phyloP scores from a whole-genome alignment of 306 rosid species.

The Begonia fuchsioides region DNA sequence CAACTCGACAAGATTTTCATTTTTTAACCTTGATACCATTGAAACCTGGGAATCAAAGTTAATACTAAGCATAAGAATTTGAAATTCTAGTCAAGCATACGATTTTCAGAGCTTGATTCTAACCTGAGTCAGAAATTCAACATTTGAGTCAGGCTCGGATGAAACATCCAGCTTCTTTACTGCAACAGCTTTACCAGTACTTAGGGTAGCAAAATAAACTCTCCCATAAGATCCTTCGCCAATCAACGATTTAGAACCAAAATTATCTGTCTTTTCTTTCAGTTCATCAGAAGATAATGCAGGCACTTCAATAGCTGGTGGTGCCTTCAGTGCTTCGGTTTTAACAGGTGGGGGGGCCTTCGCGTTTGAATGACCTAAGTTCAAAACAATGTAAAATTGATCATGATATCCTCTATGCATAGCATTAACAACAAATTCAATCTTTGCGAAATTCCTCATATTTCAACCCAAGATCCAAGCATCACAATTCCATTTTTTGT shows the following conservation, averaged over 20 bases:
- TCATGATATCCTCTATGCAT: too few relatives aligned
- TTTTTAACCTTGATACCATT: slow-evolving; percentile 82
- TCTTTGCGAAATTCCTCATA: too few relatives aligned
- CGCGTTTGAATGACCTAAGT: slow-evolving; percentile 48
- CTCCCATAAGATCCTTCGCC: slow-evolving; percentile 99
- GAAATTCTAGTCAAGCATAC: too few relatives aligned
- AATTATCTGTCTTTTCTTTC: slow-evolving; percentile 90
- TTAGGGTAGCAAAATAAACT: slow-evolving; percentile 76
- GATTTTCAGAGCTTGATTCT: too few relatives aligned
- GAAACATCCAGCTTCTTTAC: slow-evolving; percentile 96
- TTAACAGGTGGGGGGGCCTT: slow-evolving; percentile 46
- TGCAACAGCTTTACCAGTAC: slow-evolving; percentile 65
- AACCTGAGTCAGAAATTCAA: slow-evolving; percentile 89
- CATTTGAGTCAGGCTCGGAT: slow-evolving; percentile 76
- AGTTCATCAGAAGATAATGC: slow-evolving; percentile 79
- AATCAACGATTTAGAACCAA: slow-evolving; percentile 89
- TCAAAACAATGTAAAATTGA: too few relatives aligned
- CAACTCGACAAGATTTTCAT: slow-evolving; percentile 85
- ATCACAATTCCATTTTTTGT: too few relatives aligned
- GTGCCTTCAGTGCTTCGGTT: slow-evolving; percentile 57
- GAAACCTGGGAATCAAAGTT: slow-evolving; percentile 42
- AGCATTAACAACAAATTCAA: too few relatives aligned
- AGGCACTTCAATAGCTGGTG: slow-evolving; percentile 90
- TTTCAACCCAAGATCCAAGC: too few relatives aligned
- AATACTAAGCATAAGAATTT: too few relatives aligned